These are phyloP conservation scores for Penicillium cosmopolitanum DNA, from an alignment of 495 filamentous ascomycete genomes.

Conservation along the genomic window DNA sequence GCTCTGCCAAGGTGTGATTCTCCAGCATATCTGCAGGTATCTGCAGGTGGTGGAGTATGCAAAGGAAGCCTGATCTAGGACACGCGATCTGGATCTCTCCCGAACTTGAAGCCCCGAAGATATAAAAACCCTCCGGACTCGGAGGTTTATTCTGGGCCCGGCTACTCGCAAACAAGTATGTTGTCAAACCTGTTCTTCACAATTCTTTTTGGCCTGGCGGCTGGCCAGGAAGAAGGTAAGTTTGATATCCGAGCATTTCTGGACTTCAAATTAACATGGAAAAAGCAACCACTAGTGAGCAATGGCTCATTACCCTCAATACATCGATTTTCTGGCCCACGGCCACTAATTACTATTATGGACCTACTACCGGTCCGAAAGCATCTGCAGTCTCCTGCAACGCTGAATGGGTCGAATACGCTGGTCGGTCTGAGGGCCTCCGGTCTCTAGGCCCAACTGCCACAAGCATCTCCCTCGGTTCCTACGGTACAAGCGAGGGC, in stretches of 20 bases:
- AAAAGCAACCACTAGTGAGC: slow-evolving; percentile 20
- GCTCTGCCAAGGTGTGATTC: slow-evolving; percentile 1
- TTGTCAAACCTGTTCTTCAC: neutral
- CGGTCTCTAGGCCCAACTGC: slow-evolving; percentile 21
- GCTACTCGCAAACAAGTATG: neutral
- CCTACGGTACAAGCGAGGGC: slow-evolving; percentile 22
- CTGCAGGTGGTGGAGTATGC: neutral
- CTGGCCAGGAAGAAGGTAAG: neutral
- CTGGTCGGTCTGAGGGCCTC: slow-evolving; percentile 15
- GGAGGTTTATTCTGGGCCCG: neutral
- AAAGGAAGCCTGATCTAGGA: neutral
- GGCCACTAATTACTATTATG: slow-evolving; percentile 33
- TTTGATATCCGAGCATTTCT: neutral
- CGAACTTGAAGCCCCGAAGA: neutral
- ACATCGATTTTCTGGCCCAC: slow-evolving; percentile 36
- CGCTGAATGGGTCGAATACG: slow-evolving; percentile 29
- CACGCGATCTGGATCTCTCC: neutral
- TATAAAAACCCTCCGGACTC: neutral
- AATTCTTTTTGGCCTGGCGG: neutral
- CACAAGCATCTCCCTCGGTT: slow-evolving; percentile 11
- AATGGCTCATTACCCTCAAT: slow-evolving; percentile 30
- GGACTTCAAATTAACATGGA: neutral
- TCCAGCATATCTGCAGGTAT: neutral
- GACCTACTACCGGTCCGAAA: slow-evolving; percentile 28
- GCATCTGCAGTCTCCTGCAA: slow-evolving; percentile 30